A percentile compares a stretch with the other conserved stretches of the same genome.
Evolutionary conservation across 2,329 filamentous ascomycete species (phyloP).

Genomic region (Aspergillus ruber): DNA sequence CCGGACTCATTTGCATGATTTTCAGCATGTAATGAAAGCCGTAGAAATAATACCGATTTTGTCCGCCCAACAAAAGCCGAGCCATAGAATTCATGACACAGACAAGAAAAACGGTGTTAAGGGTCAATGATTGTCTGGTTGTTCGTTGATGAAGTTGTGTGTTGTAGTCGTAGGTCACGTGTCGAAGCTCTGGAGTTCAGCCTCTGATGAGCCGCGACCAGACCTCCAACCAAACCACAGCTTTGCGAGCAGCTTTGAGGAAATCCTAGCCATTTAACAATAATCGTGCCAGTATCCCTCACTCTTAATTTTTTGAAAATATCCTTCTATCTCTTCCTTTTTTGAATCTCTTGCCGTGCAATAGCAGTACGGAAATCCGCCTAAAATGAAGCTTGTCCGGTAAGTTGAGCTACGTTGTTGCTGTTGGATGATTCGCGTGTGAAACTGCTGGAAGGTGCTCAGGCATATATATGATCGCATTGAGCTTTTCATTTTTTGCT

Average conservation of each 20-base stretch:
- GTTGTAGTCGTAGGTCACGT: slow-evolving; percentile 4
- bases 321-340: neutral
- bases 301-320: slow-evolving; percentile 1
- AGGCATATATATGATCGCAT: neutral
- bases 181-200: slow-evolving; percentile 9
- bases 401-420: slow-evolving; percentile 44
- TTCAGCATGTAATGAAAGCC: too few species aligned
- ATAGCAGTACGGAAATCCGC: neutral
- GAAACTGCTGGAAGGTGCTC: neutral
- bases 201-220: slow-evolving; percentile 5
- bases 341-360: neutral
- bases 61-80: too few species aligned
- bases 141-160: too few species aligned
- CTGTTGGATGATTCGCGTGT: slow-evolving; percentile 3
- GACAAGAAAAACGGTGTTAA: too few species aligned
- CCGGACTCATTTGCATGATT: too few species aligned
- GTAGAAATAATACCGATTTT: too few species aligned
- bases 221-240: neutral
- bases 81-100: too few species aligned
- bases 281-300: neutral
- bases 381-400: slow-evolving; percentile 94
- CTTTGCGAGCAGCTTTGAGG: neutral
- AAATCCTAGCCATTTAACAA: neutral
- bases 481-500: slow-evolving; percentile 12
- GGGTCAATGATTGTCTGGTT: neutral